Conservation (phyloP, 75 land plant species). For the Pinus albicaulis region DNA sequence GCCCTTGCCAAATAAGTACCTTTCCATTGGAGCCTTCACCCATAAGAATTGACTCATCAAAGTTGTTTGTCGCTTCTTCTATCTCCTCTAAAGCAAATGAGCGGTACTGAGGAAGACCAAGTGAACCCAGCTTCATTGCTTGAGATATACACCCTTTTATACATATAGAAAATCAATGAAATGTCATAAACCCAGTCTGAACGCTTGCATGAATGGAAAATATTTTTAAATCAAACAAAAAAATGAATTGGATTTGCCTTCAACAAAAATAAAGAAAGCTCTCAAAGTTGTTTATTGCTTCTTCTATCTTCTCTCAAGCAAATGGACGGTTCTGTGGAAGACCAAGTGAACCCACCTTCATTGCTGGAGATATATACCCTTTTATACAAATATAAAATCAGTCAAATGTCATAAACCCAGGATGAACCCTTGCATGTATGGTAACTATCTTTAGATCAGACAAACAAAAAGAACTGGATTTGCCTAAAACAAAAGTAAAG, state of each 20-base stretch:
- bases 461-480: not conserved
- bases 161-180: not conserved
- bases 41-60: slow-evolving; percentile 55
- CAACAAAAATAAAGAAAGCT: not conserved
- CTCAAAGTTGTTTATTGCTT: slow-evolving; percentile 74
- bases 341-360: slow-evolving; percentile 52
- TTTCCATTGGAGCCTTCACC: slow-evolving; percentile 80
- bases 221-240: not conserved
- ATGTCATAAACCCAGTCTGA: not conserved
- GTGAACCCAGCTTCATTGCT: slow-evolving; percentile 48
- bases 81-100: slow-evolving; percentile 74
- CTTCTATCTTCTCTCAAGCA: slow-evolving; percentile 75
- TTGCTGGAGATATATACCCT: slow-evolving; percentile 71
- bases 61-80: slow-evolving; percentile 87
- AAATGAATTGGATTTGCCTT: not conserved
- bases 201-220: not conserved
- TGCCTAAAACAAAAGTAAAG: not conserved
- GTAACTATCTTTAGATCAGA: not conserved
- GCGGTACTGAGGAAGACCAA: slow-evolving; percentile 63
- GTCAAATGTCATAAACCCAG: not conserved
- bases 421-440: not conserved
- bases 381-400: not conserved
- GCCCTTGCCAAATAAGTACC: slow-evolving; percentile 32
- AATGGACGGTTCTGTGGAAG: slow-evolving; percentile 58
- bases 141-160: slow-evolving; percentile 62